Base-by-base conservation (phyloP, 805 yeast genomes). In the Candida fluviatilis region DNA sequence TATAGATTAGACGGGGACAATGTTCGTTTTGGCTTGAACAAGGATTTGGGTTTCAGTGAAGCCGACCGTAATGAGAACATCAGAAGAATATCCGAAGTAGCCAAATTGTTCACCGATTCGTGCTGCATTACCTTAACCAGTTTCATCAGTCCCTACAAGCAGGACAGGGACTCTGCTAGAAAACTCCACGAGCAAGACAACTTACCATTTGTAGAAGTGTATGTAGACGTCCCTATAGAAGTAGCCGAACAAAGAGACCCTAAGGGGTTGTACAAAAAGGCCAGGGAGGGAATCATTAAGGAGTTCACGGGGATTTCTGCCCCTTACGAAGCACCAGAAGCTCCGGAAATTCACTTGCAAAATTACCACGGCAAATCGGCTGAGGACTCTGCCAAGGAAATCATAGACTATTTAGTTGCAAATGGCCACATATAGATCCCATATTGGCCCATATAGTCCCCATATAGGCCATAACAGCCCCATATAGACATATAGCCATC, bases 241-340 rank as follows among this genome's bases (percentile, higher is more conserved):
- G 88, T 91, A 45, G 98, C 97, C 36, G 98, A 91, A 71, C 76
- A 87, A 63, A 86, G 98, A 69, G 98, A 91, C 63, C 98, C 98
- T 47, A 91, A 91, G 71, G 98, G 98, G 10, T 71, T 91, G 49
- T 91, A 91, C 72, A 89, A 89, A 66, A 91, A 91, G 75, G 98
- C 98, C 13, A 80, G 97, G 62, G 93, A 89, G 55, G 98, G 98
- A 25, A 69, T 84, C 44, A 90, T 90, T 61, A 86, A 86, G 65
- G 95, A 90, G 57, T 90, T 90, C 69, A 90, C 98, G 12, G 98
- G 98, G 40, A 84, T 90, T 41, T 81, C 89, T 47, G 97, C 96
- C 8, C 98, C 98, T 27, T 90, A 90, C 61, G 98, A 90, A 70
- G 93, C 85, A 3, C 98, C 98, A 36, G 83, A 75, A 49, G 54